Base-by-base conservation (phyloP, 768 basidiomycete genomes). In the Flagelloscypha sp. region DNA sequence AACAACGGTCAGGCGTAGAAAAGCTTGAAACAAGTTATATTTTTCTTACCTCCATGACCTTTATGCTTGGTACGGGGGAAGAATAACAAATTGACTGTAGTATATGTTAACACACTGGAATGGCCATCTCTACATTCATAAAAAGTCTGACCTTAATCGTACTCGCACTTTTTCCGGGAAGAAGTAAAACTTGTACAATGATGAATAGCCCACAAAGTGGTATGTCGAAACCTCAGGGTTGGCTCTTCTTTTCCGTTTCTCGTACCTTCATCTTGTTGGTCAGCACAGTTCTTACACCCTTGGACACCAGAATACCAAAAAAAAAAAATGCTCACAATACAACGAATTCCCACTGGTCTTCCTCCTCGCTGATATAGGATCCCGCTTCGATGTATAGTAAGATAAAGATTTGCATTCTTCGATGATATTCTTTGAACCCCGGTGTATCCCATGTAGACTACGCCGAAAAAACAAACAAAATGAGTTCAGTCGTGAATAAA, bases 321-420 rank as follows among this genome's bases (percentile, higher is more conserved):
- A 29, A 48, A 10, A 22, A 34, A 11, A 12, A 17, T 9, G 71
- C 88, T 38, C 48, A 95, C 84, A 95, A 58, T 1, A 89, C 65
- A 27, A 79, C 73, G 55, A 98, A 97, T 54, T 97, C 89, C 94
- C 94, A 98, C 2, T 71, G 67, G 15, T 90, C 84, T 53, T 98
- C 94, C 5, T 87, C 86, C 45, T 97, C 94, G 48, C 82, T 76
- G 45, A 99, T 87, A 56, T 90, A 98, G 9, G 86, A 89, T 3
- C 93, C 95, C 8, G 75, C 95, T 53, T 99, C 95, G 48, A 99
- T 90, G 59, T 88, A 97, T 5, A 99, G 66, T 37, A 94, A 55
- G 44, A 97, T 88, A 55, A 95, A 97, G 33, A 97, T 53, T 58
- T 98, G 95, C 84, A 95, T 94, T 36, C 76, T 66, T 12, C 83